Conservation (phyloP, 331 rosid genomes). For the Phaseolus coccineus region DNA sequence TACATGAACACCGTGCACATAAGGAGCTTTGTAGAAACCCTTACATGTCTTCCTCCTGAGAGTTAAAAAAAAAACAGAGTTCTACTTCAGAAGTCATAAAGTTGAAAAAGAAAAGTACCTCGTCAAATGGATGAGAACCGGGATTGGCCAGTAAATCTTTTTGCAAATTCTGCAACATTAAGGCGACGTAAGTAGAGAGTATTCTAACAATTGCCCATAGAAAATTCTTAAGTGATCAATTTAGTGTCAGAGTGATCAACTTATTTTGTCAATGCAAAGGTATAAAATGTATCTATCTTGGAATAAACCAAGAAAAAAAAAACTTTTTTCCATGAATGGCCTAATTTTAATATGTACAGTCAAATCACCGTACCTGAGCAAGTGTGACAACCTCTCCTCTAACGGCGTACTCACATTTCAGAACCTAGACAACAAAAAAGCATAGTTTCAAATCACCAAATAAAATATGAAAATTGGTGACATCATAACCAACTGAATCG, state of each 20-base stretch:
- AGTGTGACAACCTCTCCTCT: constrained; percentile 92
- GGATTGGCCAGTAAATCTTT: constrained; percentile 69
- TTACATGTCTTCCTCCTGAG: background rate
- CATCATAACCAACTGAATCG: background rate
- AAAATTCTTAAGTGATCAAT: constrained; percentile 9
- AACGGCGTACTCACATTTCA: constrained; percentile 95
- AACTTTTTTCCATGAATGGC: background rate
- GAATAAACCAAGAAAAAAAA: constrained; percentile 13
- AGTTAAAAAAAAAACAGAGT: background rate
- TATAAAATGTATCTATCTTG: background rate
- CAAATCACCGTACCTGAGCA: constrained; percentile 75
- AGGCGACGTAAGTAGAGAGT: constrained; percentile 19
- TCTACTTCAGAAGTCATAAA: constrained; percentile 5
- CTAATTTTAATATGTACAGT: constrained; percentile 16
- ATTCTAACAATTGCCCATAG: background rate
- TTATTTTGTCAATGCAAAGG: background rate
- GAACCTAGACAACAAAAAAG: constrained; percentile 58
- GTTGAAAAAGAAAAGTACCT: constrained; percentile 59
- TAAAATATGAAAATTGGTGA: constrained; percentile 22
- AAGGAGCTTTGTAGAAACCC: background rate
- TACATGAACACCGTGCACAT: background rate
- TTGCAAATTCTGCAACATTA: constrained; percentile 72
- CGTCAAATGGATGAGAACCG: constrained; percentile 79
- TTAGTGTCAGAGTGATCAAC: background rate
- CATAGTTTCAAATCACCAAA: constrained; percentile 25